Evolutionary conservation across 331 rosid species (phyloP), one percentile per base, ranked within the genome.

Genomic region (Telfairia occidentalis): DNA sequence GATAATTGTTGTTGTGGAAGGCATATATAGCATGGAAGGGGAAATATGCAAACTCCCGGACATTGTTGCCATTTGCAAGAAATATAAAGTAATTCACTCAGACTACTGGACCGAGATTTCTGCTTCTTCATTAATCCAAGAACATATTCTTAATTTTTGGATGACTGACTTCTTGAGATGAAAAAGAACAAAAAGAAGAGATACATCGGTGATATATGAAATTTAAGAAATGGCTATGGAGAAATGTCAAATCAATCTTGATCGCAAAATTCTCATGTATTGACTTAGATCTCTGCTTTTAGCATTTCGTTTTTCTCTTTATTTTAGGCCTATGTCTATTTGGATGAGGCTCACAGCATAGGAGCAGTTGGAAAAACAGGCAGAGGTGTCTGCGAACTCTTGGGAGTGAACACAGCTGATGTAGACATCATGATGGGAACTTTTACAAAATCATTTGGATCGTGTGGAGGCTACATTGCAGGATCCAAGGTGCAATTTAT

Each of bases 301-400:
- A 34, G 37, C 18, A 2, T 49, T 78, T 7, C 63, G 19, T 37
- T 81, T 64, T 58, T 29, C n/a, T 48, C 1, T 75, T 42, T 58
- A 8, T 66, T 38, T 15, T 74, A 92, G 98, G 97, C 82, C 18
- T 92, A 89, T 73, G 82, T 87, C 38, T 90, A 92, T 79, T 89
- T 92, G 90, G 97, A 92, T 11, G 97, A 92, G 86, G 97, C 97
- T 77, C 97, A 92, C 85, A 93, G 98, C 91, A 92, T 92, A 77
- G 97, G 97, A 83, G 96, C 97, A n/a, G 96, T 92, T 80, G 97
- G 97, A 46, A 89, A 89, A 83, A 67, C 96, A 24, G 98, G 98
- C 78, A 85, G 94, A 81, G 98, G 96, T 43, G 92, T 93, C 66
- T 91, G 97, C 85, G 98, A 93, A 83, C 97, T 93, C 37, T 73